Evolutionary conservation across 176 grass and related monocot genomes (phyloP).

Genomic region (Phoenix dactylifera): DNA sequence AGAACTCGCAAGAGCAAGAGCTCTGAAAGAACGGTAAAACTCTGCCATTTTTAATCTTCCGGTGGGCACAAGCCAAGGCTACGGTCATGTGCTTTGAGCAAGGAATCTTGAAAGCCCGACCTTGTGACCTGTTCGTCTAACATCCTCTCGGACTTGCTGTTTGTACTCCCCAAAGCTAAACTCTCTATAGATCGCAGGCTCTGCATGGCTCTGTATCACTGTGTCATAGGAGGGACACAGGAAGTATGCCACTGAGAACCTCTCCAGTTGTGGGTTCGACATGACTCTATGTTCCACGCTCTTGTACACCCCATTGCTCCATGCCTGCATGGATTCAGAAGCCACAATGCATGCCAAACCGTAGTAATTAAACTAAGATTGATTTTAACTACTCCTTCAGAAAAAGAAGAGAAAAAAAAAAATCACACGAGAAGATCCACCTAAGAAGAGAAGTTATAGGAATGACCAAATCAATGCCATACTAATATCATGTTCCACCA

Average conservation of each 20-base stretch:
- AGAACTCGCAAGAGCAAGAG: no score
- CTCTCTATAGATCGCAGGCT: constrained; percentile 24
- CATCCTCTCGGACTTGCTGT: constrained; percentile 43
- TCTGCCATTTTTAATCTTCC: no score
- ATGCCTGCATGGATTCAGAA: constrained; percentile 26
- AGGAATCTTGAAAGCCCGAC: constrained; percentile 54
- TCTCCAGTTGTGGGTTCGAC: constrained; percentile 25
- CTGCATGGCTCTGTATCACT: constrained; percentile 13
- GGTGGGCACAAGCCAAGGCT: no score
- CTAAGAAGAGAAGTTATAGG: background rate
- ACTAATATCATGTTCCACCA: no score
- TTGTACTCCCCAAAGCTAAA: constrained; percentile 84
- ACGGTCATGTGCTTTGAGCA: constrained; percentile 1
- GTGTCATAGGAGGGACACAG: constrained; percentile 56
- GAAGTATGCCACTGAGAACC: constrained; percentile 71
- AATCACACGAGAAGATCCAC: background rate
- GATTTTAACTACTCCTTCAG: no score
- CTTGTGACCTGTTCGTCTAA: constrained; percentile 46
- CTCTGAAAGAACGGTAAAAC: no score
- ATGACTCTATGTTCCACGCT: constrained; percentile 72
- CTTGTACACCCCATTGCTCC: constrained; percentile 53
- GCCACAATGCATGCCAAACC: background rate
- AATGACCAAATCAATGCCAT: background rate
- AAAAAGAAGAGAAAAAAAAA: background rate
- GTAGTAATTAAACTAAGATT: no score